Conservation (phyloP, 768 basidiomycete species). For the Amanita thiersii region DNA sequence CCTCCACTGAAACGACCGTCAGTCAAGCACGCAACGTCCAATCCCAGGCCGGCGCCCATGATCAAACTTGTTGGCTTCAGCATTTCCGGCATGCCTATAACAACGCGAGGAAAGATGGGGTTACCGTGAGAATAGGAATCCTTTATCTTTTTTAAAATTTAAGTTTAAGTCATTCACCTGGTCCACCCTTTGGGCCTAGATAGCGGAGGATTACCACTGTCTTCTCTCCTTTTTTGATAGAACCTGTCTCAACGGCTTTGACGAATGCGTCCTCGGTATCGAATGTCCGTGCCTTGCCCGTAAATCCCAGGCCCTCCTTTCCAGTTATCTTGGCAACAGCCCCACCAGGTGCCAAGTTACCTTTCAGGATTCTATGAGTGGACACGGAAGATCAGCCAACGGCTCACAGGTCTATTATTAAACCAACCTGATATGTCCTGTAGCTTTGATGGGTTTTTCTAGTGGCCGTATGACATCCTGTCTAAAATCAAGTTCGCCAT, state of each 20-base stretch:
- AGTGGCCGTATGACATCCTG: slow-evolving; percentile 89
- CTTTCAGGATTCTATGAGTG: slow-evolving; percentile 67
- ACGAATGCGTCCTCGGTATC: slow-evolving; percentile 86
- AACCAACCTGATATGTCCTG: slow-evolving; percentile 80
- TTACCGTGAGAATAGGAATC: neutral
- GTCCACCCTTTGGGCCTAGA: slow-evolving; percentile 94
- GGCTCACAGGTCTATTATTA: neutral
- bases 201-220: slow-evolving; percentile 93
- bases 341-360: slow-evolving; percentile 90
- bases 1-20: slow-evolving; percentile 98
- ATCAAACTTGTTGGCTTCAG: slow-evolving; percentile 95
- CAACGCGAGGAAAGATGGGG: slow-evolving; percentile 14
- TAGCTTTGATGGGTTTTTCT: slow-evolving; percentile 79
- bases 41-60: slow-evolving; percentile 96
- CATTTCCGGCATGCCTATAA: slow-evolving; percentile 97
- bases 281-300: slow-evolving; percentile 88
- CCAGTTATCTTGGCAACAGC: slow-evolving; percentile 97
- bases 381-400: slow-evolving; percentile 8
- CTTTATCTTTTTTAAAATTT: neutral
- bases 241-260: slow-evolving; percentile 78
- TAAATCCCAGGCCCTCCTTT: slow-evolving; percentile 86
- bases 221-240: slow-evolving; percentile 93
- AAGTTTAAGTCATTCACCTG: slow-evolving; percentile 47
- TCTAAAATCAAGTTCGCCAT: slow-evolving; percentile 64
- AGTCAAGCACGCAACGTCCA: slow-evolving; percentile 94